Evolutionary conservation across 1,284 basidiomycete genomes (phyloP), one percentile per base, ranked within the genome.

Genomic region (Peniophora sp.): DNA sequence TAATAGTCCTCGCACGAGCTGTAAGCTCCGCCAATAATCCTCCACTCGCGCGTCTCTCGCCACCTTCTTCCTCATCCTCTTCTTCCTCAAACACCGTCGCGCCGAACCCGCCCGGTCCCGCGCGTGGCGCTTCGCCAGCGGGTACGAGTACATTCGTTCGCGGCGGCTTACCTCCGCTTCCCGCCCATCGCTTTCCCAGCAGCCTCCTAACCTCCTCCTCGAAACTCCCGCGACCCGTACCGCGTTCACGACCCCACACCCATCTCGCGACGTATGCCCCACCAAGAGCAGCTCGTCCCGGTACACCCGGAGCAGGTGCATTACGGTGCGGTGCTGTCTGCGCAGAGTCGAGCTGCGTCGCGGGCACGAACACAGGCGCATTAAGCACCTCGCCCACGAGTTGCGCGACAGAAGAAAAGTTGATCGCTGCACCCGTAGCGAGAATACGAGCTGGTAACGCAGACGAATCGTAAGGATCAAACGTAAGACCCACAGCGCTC

Each of bases 311-410:
- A 0, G 80, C 82, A 11, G 86, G 85, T 0, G 85, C 78, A 58
- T 88, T 89, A 14, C 85, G 74, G 57, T 88, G 86, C 2, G 85
- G 84, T 10, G 78, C 73, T 19, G 79, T 65, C 61, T 85, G 84
- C 9, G 85, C 86, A 5, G 81, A 79, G 57, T 88, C 86, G 23
- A 88, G 76, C 58, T 89, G 85, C 0, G 83, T 81, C 22, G 69
- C 72, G 0, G 87, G 83, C 51, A 89, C 77, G 55, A 83, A 79
- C 1, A 89, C 82, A 0, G 83, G 79, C 0, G 85, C 79, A 56
- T 89, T 87, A 70, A 91, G 89, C 14, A 88, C 73, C 56, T 91
- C 88, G 9, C 85, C 83, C 5, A 85, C 78, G 43, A 91, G 71
- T 58, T 87, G 85, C 2, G 85, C 79, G 47, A 91, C 78, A n/a